Conservation (phyloP, 2,329 filamentous ascomycete genomes). For the Sporothrix schenckii region DNA sequence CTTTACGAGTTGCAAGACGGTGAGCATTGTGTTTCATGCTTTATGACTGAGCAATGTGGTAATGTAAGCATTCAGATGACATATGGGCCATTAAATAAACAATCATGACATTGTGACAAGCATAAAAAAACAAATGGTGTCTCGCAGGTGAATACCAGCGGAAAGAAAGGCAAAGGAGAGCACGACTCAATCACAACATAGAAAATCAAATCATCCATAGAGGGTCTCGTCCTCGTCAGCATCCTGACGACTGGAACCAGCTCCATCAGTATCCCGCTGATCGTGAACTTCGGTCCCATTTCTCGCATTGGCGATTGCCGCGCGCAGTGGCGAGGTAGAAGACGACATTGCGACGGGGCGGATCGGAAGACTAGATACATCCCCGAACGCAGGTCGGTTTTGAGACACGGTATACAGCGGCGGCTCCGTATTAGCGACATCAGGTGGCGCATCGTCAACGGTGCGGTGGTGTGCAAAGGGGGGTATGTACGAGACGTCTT, state of each 20-base stretch:
- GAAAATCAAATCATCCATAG: background rate
- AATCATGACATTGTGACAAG: background rate
- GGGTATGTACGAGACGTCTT: background rate
- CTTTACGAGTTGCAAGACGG: too few relatives aligned
- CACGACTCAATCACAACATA: background rate
- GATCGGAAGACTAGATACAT: background rate
- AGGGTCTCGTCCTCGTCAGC: background rate
- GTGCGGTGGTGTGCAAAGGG: background rate
- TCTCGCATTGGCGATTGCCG: background rate
- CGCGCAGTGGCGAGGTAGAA: background rate
- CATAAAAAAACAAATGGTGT: background rate
- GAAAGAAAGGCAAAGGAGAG: background rate
- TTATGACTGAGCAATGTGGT: background rate
- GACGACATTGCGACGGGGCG: background rate
- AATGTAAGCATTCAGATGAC: background rate
- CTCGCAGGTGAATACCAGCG: background rate
- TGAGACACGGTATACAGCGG: background rate
- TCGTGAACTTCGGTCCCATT: background rate
- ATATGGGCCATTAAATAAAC: background rate
- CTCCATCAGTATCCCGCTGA: background rate
- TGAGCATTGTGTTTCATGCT: background rate
- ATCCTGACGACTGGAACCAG: background rate
- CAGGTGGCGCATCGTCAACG: background rate
- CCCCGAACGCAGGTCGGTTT: background rate
- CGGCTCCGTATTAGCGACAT: background rate